Evolutionary conservation across 495 filamentous ascomycete species (phyloP).

Genomic region (Astrothelium macrocarpum): DNA sequence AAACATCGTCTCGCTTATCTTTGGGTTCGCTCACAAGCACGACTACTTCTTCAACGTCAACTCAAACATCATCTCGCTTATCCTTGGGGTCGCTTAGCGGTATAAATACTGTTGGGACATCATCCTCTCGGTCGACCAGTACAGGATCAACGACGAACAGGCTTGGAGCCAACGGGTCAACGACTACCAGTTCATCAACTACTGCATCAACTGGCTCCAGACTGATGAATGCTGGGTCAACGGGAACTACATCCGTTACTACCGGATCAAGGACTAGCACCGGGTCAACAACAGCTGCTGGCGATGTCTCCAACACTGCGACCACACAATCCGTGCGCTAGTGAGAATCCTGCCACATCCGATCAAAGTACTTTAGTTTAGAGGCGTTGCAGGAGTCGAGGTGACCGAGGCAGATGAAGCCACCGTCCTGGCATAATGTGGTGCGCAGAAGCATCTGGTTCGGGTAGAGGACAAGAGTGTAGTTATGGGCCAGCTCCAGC

Average conservation of each 20-base stretch:
- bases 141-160: too few species aligned
- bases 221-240: too few species aligned
- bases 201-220: too few species aligned
- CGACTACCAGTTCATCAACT: too few species aligned
- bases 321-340: too few species aligned
- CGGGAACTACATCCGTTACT: neutral
- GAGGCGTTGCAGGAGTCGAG: neutral
- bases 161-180: too few species aligned
- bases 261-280: neutral
- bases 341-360: too few species aligned
- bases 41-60: neutral
- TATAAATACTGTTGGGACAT: too few species aligned
- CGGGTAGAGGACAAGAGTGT: neutral
- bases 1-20: neutral
- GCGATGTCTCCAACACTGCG: neutral
- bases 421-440: neutral
- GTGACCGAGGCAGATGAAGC: neutral
- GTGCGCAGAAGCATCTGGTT: neutral
- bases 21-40: neutral
- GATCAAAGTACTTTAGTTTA: neutral
- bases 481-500: neutral
- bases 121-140: too few species aligned
- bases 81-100: too few species aligned
- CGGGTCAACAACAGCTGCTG: neutral
- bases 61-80: neutral